Evolutionary conservation across 2,329 filamentous ascomycete species (phyloP).

Genomic region (Ophiostoma fasciatum): DNA sequence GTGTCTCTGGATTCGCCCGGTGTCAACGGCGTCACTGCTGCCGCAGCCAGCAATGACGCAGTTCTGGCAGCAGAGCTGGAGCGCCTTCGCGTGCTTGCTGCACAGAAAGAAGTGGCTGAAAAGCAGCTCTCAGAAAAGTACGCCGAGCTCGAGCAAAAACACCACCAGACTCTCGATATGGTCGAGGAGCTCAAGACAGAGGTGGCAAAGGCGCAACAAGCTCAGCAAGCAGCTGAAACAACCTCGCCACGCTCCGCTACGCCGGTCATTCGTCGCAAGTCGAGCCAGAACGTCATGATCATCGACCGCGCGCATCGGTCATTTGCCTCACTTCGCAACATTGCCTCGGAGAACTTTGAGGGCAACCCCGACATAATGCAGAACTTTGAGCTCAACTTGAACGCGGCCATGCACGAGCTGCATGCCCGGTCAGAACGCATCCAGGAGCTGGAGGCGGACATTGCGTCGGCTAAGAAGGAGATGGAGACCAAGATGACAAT

Average conservation of each 20-base stretch:
- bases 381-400: slow-evolving; percentile 83
- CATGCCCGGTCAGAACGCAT: slow-evolving; percentile 78
- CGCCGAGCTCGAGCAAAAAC: slow-evolving; percentile 65
- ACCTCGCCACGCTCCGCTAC: slow-evolving; percentile 49
- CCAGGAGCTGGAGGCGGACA: slow-evolving; percentile 74
- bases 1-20: too few relatives aligned
- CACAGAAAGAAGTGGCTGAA: slow-evolving; percentile 65
- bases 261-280: slow-evolving; percentile 82
- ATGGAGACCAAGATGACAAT: slow-evolving; percentile 96
- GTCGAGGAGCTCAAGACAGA: slow-evolving; percentile 87
- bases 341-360: slow-evolving; percentile 78
- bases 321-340: slow-evolving; percentile 75
- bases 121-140: slow-evolving; percentile 63
- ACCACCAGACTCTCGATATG: slow-evolving; percentile 67
- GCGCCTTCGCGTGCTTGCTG: slow-evolving; percentile 52
- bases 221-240: slow-evolving; percentile 40
- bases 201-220: slow-evolving; percentile 58
- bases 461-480: slow-evolving; percentile 74
- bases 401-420: slow-evolving; percentile 83
- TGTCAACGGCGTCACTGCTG: background rate
- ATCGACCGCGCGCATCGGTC: slow-evolving; percentile 87
- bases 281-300: slow-evolving; percentile 73
- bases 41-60: background rate
- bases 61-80: slow-evolving; percentile 50
- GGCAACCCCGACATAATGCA: slow-evolving; percentile 71